A percentile compares a stretch with the other conserved stretches of the same genome.
Conservation (phyloP, 23 red algal genomes). For the Pyropia yezoensis region DNA sequence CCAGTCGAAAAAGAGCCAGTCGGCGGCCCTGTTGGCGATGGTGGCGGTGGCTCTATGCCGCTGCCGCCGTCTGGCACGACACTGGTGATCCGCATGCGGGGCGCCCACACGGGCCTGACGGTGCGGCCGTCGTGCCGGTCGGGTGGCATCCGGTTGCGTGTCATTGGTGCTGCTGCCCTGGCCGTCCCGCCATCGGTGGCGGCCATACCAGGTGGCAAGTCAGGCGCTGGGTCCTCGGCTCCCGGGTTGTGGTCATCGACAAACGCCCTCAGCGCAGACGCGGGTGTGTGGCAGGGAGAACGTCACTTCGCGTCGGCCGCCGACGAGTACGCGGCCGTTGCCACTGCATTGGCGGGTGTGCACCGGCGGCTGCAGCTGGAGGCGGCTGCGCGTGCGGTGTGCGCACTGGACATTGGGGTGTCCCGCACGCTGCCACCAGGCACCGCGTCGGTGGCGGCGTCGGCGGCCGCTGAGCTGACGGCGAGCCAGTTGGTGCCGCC, state of each 20-base stretch:
- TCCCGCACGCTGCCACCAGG: constrained; percentile 61
- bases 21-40: too few species aligned
- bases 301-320: constrained; percentile 26
- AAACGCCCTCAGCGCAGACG: constrained; percentile 1
- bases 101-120: constrained; percentile 19
- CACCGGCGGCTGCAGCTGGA: constrained; percentile 36
- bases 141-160: constrained; percentile 35
- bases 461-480: constrained; percentile 28
- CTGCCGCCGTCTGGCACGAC: constrained; percentile 6
- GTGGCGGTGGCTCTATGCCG: not conserved
- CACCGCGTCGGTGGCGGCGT: constrained; percentile 61
- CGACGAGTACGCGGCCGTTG: constrained; percentile 24
- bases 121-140: constrained; percentile 15
- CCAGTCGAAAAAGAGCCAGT: not conserved
- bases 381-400: constrained; percentile 37
- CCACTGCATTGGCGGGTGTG: constrained; percentile 14
- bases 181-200: constrained; percentile 3
- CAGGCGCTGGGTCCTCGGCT: too few species aligned
- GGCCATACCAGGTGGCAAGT: too few species aligned
- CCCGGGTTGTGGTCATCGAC: too few species aligned
- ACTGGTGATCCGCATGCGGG: constrained; percentile 18
- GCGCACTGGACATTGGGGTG: constrained; percentile 59
- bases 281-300: constrained; percentile 29
- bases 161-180: constrained; percentile 40
- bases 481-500: constrained; percentile 70